phyloP scores from a whole-genome alignment of 1,139 yeast genomes.

The Lodderomyces margitis region DNA sequence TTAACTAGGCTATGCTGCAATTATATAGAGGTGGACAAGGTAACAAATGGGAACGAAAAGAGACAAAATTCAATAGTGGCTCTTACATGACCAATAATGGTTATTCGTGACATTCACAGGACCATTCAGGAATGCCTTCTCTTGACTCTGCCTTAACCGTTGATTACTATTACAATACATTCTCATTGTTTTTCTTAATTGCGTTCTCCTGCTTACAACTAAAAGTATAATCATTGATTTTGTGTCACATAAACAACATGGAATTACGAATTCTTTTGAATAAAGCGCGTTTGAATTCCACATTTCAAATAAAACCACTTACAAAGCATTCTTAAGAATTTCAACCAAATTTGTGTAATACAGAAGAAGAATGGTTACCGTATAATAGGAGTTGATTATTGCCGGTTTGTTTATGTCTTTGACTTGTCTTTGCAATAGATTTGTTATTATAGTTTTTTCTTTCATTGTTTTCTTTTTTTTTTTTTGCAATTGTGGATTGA shows the following conservation, averaged over 20 bases:
- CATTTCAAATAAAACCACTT: not conserved
- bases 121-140: not conserved
- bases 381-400: not conserved
- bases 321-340: not conserved
- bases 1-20: not conserved
- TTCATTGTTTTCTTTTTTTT: not conserved
- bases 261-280: not conserved
- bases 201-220: not conserved
- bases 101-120: not conserved
- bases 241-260: not conserved
- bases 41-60: not conserved
- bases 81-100: not conserved
- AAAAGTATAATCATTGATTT: not conserved
- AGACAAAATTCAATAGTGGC: too few species aligned
- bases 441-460: not conserved
- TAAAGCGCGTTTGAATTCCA: not conserved
- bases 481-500: not conserved
- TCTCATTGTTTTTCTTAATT: not conserved
- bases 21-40: too few species aligned
- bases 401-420: not conserved
- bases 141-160: not conserved
- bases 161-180: not conserved
- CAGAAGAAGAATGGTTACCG: not conserved
- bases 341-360: not conserved
- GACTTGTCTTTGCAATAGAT: not conserved